Percentiles rank a stretch among this genome's conserved stretches.
Conservation (phyloP, 805 yeast species). For the Blastobotrys muscicola region DNA sequence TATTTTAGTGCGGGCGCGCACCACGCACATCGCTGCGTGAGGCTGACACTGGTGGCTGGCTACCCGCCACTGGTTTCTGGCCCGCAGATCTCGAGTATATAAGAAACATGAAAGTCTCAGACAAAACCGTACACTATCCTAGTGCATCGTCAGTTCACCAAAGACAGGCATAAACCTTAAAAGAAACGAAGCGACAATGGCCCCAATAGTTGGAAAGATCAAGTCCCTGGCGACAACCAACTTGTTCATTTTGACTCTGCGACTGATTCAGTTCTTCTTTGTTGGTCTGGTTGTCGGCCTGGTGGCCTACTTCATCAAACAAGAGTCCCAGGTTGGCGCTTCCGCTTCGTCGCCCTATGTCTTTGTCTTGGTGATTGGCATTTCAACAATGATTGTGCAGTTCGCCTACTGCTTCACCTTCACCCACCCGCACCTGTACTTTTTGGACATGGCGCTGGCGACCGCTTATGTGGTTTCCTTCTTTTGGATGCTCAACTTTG, state of each 20-base stretch:
- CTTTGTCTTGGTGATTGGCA: slow-evolving; percentile 19
- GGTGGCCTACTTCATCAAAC: slow-evolving; percentile 18
- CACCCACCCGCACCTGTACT: slow-evolving; percentile 13
- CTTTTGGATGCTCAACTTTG: slow-evolving; percentile 20
- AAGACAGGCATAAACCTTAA: too few species aligned
- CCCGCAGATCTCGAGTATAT: too few species aligned
- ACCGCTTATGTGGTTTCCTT: slow-evolving; percentile 17
- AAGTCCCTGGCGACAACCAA: slow-evolving; percentile 21
- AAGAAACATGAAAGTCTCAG: too few species aligned
- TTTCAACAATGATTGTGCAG: slow-evolving; percentile 20
- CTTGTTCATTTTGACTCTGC: slow-evolving; percentile 16
- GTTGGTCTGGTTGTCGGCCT: slow-evolving; percentile 23
- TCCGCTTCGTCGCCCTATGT: slow-evolving; percentile 20
- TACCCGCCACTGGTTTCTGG: too few species aligned
- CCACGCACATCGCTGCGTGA: too few species aligned
- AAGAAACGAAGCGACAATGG: too few species aligned
- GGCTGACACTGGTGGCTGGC: too few species aligned
- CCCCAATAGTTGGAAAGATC: slow-evolving; percentile 3
- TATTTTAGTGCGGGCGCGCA: too few species aligned
- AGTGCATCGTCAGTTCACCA: too few species aligned
- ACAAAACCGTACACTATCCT: too few species aligned
- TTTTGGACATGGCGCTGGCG: slow-evolving; percentile 21
- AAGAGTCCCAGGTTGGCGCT: slow-evolving; percentile 9
- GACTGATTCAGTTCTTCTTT: slow-evolving; percentile 24
- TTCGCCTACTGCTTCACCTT: slow-evolving; percentile 21